Base-by-base conservation (phyloP, 2,329 filamentous ascomycete species). In the Chrysoporthe deuterocubensis region DNA sequence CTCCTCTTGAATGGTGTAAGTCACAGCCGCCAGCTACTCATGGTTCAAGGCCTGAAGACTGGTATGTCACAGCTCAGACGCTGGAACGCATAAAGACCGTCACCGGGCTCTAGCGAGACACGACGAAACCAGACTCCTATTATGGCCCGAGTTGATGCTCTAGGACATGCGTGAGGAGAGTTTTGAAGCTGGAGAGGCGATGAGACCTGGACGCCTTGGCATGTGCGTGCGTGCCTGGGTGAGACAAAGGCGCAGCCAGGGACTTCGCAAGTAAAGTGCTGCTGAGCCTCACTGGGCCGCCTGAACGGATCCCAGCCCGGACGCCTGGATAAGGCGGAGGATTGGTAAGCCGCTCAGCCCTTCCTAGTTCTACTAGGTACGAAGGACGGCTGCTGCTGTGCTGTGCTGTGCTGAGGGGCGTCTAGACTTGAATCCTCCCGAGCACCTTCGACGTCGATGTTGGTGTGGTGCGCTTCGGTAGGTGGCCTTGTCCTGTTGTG, bases 271-370 rank as follows among this genome's bases (percentile, higher is more conserved):
- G 50, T 21, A 54, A 54, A 58, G 37, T 44, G 64, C 61, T 67
- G 66, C 65, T 57, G 54, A 57, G 67, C 67, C 67, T 69, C 67
- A 68, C 64, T 68, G 54, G 60, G 44, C 42, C 56, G 64, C 56
- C 64, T 69, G 60, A 13, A 32, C 50, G 11, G 21, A 54, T 13
- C 32, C 32, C 32, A 21, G 32, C 13, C 26, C 50, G 50, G 50
- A 54, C 50, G 50, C 50, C 50, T 21, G 50, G 9, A 16, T 34
- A 14, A 32, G 26, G 26, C 26, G 16, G 50, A 13, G 21, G n/a
- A 8, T 26, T 9, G 6, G 4, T 26, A 64, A 40, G 52, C 52
- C 52, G 54, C 40, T 14, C 32, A 2, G 54, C 16, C 54, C 34
- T n/a, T n/a, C 8, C 54, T 57, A 26, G 16, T 4, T 21, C 32